Evolutionary conservation across 441 rosid genomes (phyloP), one percentile per base, ranked within the genome.

Genomic region (Theobroma grandiflorum): DNA sequence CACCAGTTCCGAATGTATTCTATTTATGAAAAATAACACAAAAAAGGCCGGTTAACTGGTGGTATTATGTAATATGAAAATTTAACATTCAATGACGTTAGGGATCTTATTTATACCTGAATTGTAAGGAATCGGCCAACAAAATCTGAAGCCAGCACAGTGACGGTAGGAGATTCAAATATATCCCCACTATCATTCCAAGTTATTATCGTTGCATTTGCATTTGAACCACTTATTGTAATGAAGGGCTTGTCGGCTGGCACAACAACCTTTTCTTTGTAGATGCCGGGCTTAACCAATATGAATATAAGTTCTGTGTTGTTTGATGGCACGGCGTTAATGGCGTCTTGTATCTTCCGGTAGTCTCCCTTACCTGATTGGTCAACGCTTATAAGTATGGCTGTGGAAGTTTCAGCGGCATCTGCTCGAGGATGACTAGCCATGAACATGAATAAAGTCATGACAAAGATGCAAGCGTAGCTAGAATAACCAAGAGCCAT

Each of bases 121-220:
- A 79, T 62, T 20, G 81, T 79, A 18, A 72, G 64, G 66, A 49
- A 67, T 55, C 78, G 78, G 20, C 49, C 93, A 40, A 92, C 85
- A 88, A 92, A 92, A 83, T 85, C 84, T 31, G 92, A 89, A 74
- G 91, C 90, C 66, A 88, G 49, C 63, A 92, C 88, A 38, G 89
- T 82, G 78, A 92, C 88, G 7, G 94, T 87, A 18, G 93, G 90
- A 31, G 90, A 90, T 22, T 87, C 90, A 67, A 61, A 89, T 4
- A 93, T 89, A 18, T 92, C 88, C 82, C 88, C 93, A 14, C 75
- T 74, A 70, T 90, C 92, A 55, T 78, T 87, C 93, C 95, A 89
- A 71, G 89, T 86, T 4, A 90, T 81, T 9, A 85, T 69, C 3
- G 89, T 83, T 62, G 67, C 74, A 38, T 80, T 88, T 43, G 87